These are phyloP conservation scores for Bacterosira constricta DNA, from an alignment of 108 stramenopile species.

Conservation along the genomic window DNA sequence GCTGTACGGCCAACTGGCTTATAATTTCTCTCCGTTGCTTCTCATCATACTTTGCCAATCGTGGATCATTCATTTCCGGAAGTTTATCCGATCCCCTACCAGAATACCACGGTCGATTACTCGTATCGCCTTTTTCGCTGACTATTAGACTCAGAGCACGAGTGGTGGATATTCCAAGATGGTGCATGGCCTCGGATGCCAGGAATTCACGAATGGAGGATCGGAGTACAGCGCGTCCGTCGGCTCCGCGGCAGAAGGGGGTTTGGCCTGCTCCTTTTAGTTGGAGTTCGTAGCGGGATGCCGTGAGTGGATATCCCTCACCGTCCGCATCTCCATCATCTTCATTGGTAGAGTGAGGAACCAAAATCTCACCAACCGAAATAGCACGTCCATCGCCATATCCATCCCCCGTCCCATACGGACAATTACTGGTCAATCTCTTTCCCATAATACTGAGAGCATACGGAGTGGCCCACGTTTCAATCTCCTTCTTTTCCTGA, in stretches of 20 bases:
- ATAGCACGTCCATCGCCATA: slow-evolving; percentile 92
- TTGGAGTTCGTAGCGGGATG: slow-evolving; percentile 87
- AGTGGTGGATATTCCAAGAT: slow-evolving; percentile 88
- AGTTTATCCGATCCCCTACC: slow-evolving; percentile 42
- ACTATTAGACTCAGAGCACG: slow-evolving; percentile 81
- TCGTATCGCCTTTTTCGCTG: slow-evolving; percentile 58
- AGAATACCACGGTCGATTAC: slow-evolving; percentile 77
- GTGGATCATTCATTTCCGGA: slow-evolving; percentile 70
- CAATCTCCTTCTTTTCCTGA: neutral
- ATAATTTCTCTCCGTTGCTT: slow-evolving; percentile 66
- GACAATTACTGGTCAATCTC: slow-evolving; percentile 77
- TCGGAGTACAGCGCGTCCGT: slow-evolving; percentile 94
- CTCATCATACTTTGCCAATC: slow-evolving; percentile 64
- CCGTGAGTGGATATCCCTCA: slow-evolving; percentile 30
- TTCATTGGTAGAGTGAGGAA: neutral
- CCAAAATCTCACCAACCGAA: slow-evolving; percentile 70
- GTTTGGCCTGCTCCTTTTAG: slow-evolving; percentile 96
- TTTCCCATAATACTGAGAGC: slow-evolving; percentile 86
- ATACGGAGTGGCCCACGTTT: slow-evolving; percentile 90
- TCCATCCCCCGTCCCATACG: slow-evolving; percentile 83
- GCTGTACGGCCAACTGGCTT: slow-evolving; percentile 54
- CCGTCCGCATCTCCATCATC: neutral
- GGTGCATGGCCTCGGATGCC: slow-evolving; percentile 95
- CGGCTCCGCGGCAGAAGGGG: slow-evolving; percentile 94
- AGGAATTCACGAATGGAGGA: slow-evolving; percentile 95